Evolutionary conservation across 2,329 filamentous ascomycete species (phyloP).

Genomic region (Triangularia verruculosa): DNA sequence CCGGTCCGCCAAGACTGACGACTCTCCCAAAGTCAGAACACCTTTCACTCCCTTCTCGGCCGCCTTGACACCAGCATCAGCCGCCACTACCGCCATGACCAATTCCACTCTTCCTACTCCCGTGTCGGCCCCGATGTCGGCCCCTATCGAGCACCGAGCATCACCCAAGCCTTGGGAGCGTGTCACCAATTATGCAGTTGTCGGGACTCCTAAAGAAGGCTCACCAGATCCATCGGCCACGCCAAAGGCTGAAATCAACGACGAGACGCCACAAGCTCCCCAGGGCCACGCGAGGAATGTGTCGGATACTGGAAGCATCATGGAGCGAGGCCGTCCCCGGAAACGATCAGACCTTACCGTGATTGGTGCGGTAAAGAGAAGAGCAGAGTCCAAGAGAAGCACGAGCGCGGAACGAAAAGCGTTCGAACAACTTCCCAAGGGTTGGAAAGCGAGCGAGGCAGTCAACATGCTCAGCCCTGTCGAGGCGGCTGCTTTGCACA

Average conservation of each 20-base stretch:
- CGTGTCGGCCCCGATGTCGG: slow-evolving; percentile 36
- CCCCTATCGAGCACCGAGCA: slow-evolving; percentile 42
- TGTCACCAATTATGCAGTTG: slow-evolving; percentile 26
- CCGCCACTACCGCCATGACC: slow-evolving; percentile 37
- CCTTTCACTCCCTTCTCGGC: slow-evolving; percentile 46
- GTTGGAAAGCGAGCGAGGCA: slow-evolving; percentile 54
- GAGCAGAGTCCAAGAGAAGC: slow-evolving; percentile 43
- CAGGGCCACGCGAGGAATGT: slow-evolving; percentile 49
- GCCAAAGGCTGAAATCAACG: slow-evolving; percentile 33
- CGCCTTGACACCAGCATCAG: slow-evolving; percentile 44
- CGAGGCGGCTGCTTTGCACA: slow-evolving; percentile 53
- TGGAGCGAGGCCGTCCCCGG: slow-evolving; percentile 60
- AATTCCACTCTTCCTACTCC: slow-evolving; percentile 47
- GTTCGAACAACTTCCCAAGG: slow-evolving; percentile 60
- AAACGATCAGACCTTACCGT: slow-evolving; percentile 46
- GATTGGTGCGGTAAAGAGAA: slow-evolving; percentile 36
- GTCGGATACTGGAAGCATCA: slow-evolving; percentile 57
- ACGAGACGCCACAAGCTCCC: slow-evolving; percentile 28
- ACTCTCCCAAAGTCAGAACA: slow-evolving; percentile 45
- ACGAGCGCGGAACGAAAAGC: slow-evolving; percentile 53
- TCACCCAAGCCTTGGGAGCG: slow-evolving; percentile 48
- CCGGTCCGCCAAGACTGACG: slow-evolving; percentile 44
- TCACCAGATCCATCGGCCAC: slow-evolving; percentile 29
- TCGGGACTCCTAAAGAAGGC: slow-evolving; percentile 31
- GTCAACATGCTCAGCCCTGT: slow-evolving; percentile 42